phyloP scores from a whole-genome alignment of 2,329 filamentous ascomycete species.

The Cladophialophora psammophila region DNA sequence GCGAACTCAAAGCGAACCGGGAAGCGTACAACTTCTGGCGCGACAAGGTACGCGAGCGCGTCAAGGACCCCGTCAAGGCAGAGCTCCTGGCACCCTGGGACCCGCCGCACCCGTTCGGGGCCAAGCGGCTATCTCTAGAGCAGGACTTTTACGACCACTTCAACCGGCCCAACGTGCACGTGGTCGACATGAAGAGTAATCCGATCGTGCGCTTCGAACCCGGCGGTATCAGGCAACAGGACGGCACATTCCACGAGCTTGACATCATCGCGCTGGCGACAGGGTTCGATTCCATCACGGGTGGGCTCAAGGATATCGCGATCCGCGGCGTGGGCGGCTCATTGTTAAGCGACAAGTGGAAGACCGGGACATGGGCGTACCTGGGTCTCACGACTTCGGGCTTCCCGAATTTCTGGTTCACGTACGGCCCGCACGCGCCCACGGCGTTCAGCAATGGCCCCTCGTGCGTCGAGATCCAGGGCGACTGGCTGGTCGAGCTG shows the following conservation, averaged over 20 bases:
- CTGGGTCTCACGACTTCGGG: no score
- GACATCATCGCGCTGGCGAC: slow-evolving; percentile 55
- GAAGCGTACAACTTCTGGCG: slow-evolving; percentile 64
- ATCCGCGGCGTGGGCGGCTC: no score
- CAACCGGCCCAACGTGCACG: slow-evolving; percentile 55
- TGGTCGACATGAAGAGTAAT: slow-evolving; percentile 55
- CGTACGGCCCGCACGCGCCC: no score
- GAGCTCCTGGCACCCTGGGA: slow-evolving; percentile 63
- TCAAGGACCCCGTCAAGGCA: slow-evolving; percentile 58
- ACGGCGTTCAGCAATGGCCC: no score
- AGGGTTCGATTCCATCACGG: slow-evolving; percentile 54
- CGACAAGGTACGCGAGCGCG: slow-evolving; percentile 58
- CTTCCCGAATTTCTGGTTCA: no score
- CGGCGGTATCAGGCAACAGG: slow-evolving; percentile 28
- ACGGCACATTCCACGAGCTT: slow-evolving; percentile 42
- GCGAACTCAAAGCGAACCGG: slow-evolving; percentile 58
- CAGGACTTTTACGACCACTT: slow-evolving; percentile 60
- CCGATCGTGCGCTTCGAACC: slow-evolving; percentile 38
- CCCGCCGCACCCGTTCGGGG: slow-evolving; percentile 63
- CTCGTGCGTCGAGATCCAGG: no score
- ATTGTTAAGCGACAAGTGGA: no score
- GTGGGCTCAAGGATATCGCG: slow-evolving; percentile 20
- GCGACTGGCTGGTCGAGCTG: no score
- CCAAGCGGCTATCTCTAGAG: slow-evolving; percentile 60
- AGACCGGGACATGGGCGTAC: no score